Conservation (phyloP, 805 yeast genomes). For the Yamadazyma takamatsuzukensis region DNA sequence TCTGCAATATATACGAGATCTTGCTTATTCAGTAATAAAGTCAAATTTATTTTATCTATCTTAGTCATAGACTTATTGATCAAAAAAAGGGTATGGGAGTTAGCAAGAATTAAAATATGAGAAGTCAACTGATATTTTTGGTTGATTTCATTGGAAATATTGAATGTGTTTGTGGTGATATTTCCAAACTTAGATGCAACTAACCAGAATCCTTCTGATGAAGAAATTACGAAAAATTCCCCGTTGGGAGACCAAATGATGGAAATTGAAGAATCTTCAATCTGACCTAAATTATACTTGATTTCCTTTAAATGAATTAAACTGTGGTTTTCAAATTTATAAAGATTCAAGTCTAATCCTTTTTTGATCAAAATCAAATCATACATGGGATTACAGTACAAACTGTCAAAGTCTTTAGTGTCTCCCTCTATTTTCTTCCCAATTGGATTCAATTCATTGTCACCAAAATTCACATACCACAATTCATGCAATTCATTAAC, state of each 20-base stretch:
- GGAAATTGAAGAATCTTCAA: neutral
- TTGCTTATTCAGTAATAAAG: slow-evolving; percentile 8
- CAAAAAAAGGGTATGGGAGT: slow-evolving; percentile 9
- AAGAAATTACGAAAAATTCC: slow-evolving; percentile 22
- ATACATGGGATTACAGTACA: slow-evolving; percentile 21
- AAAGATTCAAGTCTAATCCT: slow-evolving; percentile 5
- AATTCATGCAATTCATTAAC: slow-evolving; percentile 19
- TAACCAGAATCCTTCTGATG: slow-evolving; percentile 25
- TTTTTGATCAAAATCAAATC: slow-evolving; percentile 16
- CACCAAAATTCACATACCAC: slow-evolving; percentile 14
- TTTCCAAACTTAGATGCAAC: slow-evolving; percentile 34
- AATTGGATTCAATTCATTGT: slow-evolving; percentile 8
- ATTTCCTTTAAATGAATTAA: slow-evolving; percentile 13
- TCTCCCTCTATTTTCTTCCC: slow-evolving; percentile 13
- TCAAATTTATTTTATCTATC: slow-evolving; percentile 21
- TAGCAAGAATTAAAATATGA: slow-evolving; percentile 3
- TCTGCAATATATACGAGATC: slow-evolving; percentile 20
- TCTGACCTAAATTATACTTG: slow-evolving; percentile 2
- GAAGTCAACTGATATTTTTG: slow-evolving; percentile 1
- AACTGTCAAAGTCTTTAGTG: slow-evolving; percentile 3
- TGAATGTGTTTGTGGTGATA: slow-evolving; percentile 23
- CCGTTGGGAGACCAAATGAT: slow-evolving; percentile 36
- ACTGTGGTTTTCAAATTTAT: slow-evolving; percentile 6
- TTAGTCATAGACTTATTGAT: slow-evolving; percentile 13
- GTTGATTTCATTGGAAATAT: slow-evolving; percentile 17